Evolutionary conservation across 2,329 filamentous ascomycete genomes (phyloP), one percentile per base, ranked within the genome.

Genomic region (Aurifilum marmelostoma): DNA sequence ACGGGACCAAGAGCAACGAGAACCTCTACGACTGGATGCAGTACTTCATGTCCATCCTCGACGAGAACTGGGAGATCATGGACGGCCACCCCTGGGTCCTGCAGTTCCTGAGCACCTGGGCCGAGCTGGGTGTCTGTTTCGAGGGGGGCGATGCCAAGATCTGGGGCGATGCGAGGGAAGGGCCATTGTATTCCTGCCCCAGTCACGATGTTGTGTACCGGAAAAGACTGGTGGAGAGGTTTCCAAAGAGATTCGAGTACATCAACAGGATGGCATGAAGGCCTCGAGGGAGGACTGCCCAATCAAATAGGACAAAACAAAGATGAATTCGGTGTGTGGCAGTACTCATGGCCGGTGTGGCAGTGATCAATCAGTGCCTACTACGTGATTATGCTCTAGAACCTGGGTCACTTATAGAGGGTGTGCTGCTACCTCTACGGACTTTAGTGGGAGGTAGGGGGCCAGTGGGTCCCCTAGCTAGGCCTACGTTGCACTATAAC

Each of bases 11-110:
- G 67, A 65, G 41, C 62, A 56, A 37, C 32, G 67, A 69, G 69
- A 69, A 61, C 1, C 64, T 71, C 21, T 69, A 69, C 56, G 69
- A 71, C 65, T 71, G 69, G 69, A 69, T 71, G 69, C 69, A 71
- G 65, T 71, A 71, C 50, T 71, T 69, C 50, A 67, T 71, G 67
- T 64, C 52, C 34, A 71, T 71, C 16, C 67, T 71, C 37, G 67
- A 71, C 37, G 69, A 71, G 69, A 65, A 69, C 62, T 69, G 69
- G 69, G 69, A 71, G 65, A 66, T 67, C 18, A 43, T 69, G 61
- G 67, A 71, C 65, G 63, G 65, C 34, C 69, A 71, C 43, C 37
- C 61, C 7, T 71, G 69, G 69, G 67, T 69, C 18, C 58, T 71
- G 65, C 69, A 71, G 64, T 71, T 71, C 27, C 32, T 71, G 47